Base-by-base conservation (phyloP, 306 rosid species). In the Prunus campanulata region DNA sequence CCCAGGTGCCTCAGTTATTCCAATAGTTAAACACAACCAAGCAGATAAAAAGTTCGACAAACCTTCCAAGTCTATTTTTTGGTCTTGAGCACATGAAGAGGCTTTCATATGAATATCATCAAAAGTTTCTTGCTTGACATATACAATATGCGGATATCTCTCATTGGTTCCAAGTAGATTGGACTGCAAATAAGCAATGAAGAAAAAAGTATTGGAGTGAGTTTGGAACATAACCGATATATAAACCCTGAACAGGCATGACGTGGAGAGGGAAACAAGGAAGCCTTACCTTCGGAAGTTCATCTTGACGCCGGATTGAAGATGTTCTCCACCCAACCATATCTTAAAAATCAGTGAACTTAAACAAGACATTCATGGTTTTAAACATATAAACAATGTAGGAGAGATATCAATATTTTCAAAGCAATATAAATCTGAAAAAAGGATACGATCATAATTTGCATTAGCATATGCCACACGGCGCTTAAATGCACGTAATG, bases 301-400 rank as follows among this genome's bases (percentile, higher is more conserved):
- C 99, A 86, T 84, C 84, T 78, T 90, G 96, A 79, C 96, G 97
- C 67, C 99, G 88, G 77, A 95, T 95, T 11, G 99, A 95, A 71
- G 99, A 95, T n/a, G 97, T 95, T 80, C 97, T 84, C 99, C 99
- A 95, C 74, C 99, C 99, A 74, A 95, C 99, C 93, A 95, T 86
- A 86, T 95, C 97, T 92, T 90, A 50, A 76, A 74, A 66, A 35
- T 19, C 70, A 83, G 93, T 91, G 83, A 89, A 84, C 88, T 35
- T 20, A 75, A 77, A 83, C 86, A 85, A 77, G 20, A 66, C 19
- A 20, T 39, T 30, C 22, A 14, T 61, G 20, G 19, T 60, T 29
- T 11, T 9, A 44, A 57, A 44, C 49, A 51, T 14, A 19, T 51
- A 56, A 4, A n/a, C 61, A 8, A 20, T 9, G 12, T 25, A 56